These are phyloP conservation scores for Trichoderma sp. DNA, from an alignment of 2,329 filamentous ascomycete species.

Conservation along the genomic window DNA sequence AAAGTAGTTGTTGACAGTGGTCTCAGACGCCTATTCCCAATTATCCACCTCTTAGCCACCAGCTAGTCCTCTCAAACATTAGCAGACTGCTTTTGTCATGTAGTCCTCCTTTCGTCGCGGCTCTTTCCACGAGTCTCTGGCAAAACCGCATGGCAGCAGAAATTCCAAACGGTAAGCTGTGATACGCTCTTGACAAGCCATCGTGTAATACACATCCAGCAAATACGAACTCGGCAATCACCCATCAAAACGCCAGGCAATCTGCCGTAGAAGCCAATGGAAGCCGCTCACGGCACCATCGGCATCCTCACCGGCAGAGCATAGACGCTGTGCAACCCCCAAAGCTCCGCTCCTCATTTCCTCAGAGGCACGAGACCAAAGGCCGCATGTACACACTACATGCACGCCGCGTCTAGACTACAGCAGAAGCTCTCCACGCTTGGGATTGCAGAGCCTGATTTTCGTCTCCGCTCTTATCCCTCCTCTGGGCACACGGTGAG, in stretches of 20 bases:
- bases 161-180: too few species aligned
- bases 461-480: not conserved
- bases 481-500: not conserved
- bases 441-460: not conserved
- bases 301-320: not conserved
- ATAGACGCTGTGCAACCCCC: not conserved
- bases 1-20: not conserved
- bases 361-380: not conserved
- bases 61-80: too few species aligned
- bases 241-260: not conserved
- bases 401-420: not conserved
- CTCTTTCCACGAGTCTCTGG: too few species aligned
- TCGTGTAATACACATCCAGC: not conserved
- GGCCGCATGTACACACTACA: not conserved
- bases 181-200: not conserved
- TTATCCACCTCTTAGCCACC: not conserved
- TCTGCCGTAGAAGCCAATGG: not conserved
- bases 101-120: too few species aligned
- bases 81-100: too few species aligned
- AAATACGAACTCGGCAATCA: not conserved
- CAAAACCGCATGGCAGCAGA: too few species aligned
- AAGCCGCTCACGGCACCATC: not conserved
- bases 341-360: not conserved
- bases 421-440: not conserved
- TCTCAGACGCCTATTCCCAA: too few species aligned